Percentiles rank a stretch among this genome's conserved stretches.
phyloP scores from a whole-genome alignment of 345 rosid species.

The Hibiscus trionum region DNA sequence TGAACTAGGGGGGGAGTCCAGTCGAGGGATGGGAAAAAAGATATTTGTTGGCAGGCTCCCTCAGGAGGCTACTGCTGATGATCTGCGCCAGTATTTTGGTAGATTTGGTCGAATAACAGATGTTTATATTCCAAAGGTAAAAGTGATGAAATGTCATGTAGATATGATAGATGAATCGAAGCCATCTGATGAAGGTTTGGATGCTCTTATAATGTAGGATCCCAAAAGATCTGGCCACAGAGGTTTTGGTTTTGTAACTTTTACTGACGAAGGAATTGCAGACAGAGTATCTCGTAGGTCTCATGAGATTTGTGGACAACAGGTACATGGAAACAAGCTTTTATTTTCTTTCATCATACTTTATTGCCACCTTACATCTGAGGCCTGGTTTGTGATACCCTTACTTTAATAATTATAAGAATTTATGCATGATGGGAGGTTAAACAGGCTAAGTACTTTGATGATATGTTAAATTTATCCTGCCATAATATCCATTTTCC shows the following conservation, averaged over 20 bases:
- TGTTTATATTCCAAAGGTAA: conserved; percentile 80
- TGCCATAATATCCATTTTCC: neutral
- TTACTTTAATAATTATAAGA: neutral
- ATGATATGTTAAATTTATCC: neutral
- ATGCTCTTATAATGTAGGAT: conserved; percentile 37
- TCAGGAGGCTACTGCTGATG: conserved; percentile 84
- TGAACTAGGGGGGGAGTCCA: conserved; percentile 51
- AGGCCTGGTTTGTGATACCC: neutral
- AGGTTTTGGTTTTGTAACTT: conserved; percentile 94
- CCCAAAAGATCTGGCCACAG: conserved; percentile 92
- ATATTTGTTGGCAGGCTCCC: conserved; percentile 97
- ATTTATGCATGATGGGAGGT: neutral
- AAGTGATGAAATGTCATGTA: neutral
- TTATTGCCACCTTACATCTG: neutral
- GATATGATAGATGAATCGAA: neutral
- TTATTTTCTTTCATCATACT: neutral
- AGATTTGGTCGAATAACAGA: conserved; percentile 91
- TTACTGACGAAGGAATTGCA: conserved; percentile 87
- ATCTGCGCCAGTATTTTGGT: conserved; percentile 77
- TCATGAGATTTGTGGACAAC: conserved; percentile 96
- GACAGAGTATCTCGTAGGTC: conserved; percentile 83
- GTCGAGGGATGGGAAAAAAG: conserved; percentile 79
- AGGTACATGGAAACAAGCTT: conserved; percentile 36
- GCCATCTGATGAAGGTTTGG: neutral
- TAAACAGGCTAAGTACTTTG: neutral